Base-by-base conservation (phyloP, 768 basidiomycete species). In the Rubroboletus pulcherrimus region DNA sequence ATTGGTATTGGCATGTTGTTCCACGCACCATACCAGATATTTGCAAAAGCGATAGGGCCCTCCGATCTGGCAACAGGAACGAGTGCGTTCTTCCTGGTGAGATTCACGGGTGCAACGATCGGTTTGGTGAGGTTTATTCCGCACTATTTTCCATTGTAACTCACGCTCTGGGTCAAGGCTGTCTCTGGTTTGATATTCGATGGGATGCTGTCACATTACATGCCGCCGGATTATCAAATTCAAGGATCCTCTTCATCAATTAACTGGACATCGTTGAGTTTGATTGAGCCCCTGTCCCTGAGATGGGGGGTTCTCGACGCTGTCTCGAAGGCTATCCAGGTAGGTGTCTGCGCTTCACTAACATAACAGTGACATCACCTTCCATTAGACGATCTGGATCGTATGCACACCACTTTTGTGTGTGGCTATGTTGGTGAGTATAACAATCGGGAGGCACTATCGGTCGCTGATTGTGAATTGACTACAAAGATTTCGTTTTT, bases 11-110 rank as follows among this genome's bases (percentile, higher is more conserved):
- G 91, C 38, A 85, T 92, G 82, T 74, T 92, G 29, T 91, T 92
- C 71, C 90, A 92, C 65, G 85, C 90, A 0, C 91, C 91, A 8
- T 91, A 90, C 64, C 89, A 91, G 65, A 80, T 91, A 9, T 89
- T 93, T 66, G 82, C 82, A 47, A 79, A 78, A 56, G 82, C 85
- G 12, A 69, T 93, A 35, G 78, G 81, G 54, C 80, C 83, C 7
- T 74, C 79, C 45, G 85, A 91, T 60, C 69, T 91, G 49, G 90
- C 91, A 4, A 80, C 84, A 21, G 87, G 89, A 31, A 93, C 91
- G 10, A 87, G 89, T 65, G 90, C 89, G 11, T 93, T 93, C 70
- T 93, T 93, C 72, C 77, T 93, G 53, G 89, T 91, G 43, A 81
- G 91, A 42, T 93, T 93, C 72, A 92, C 90, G 37, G 91, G 91